A percentile compares a stretch with the other conserved stretches of the same genome.
These are phyloP conservation scores for Chaetomiaceae sp. DNA, from an alignment of 2,329 filamentous ascomycete species.

Conservation along the genomic window DNA sequence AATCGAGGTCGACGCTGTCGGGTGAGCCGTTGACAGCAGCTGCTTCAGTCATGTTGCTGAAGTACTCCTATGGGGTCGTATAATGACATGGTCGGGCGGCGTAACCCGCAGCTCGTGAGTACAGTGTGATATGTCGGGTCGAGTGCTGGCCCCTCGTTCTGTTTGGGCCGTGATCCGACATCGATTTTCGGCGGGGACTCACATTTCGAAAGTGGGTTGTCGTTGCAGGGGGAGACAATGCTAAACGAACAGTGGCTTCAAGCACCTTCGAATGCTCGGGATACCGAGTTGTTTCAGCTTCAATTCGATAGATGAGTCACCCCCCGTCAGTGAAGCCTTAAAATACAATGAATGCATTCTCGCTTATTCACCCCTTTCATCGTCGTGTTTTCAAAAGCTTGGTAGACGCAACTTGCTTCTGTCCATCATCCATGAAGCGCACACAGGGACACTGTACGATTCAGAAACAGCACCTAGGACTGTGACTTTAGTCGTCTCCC, in stretches of 20 bases:
- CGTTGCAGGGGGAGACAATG: background rate
- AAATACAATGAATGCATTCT: too few relatives aligned
- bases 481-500: constrained; percentile 12
- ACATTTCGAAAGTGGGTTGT: constrained; percentile 23
- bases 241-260: background rate
- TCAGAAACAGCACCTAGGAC: background rate
- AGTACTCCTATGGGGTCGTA: constrained; percentile 28
- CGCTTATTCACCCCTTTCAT: too few relatives aligned
- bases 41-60: constrained; percentile 47
- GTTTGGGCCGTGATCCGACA: constrained; percentile 9
- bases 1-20: constrained; percentile 48
- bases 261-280: too few relatives aligned
- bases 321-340: too few relatives aligned
- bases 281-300: too few relatives aligned
- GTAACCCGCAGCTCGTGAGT: constrained; percentile 8
- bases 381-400: too few relatives aligned
- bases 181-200: constrained; percentile 24
- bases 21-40: constrained; percentile 37
- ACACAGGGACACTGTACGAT: too few relatives aligned
- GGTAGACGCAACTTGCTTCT: too few relatives aligned
- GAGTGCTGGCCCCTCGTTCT: constrained; percentile 9
- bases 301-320: too few relatives aligned
- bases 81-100: constrained; percentile 31
- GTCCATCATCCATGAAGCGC: too few relatives aligned
- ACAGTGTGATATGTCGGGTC: background rate